phyloP scores from a whole-genome alignment of 805 yeast genomes.

The Candida nanaspora region DNA sequence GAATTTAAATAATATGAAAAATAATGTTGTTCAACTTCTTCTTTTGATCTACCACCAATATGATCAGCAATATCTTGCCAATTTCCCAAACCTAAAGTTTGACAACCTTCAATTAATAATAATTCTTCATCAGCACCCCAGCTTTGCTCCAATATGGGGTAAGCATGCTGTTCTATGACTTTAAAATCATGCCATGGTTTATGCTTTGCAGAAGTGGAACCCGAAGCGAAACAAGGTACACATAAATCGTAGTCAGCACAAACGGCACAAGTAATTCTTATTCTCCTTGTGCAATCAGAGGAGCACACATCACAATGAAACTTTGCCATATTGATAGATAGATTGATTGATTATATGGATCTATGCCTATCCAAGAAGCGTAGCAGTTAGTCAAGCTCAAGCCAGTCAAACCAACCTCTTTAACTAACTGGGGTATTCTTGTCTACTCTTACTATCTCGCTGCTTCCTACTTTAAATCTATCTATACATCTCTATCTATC shows the following conservation, averaged over 20 bases:
- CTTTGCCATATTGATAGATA: slow-evolving; percentile 28
- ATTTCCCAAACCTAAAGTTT: slow-evolving; percentile 86
- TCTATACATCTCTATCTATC: too few species aligned
- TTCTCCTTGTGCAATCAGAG: slow-evolving; percentile 90
- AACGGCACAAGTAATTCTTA: slow-evolving; percentile 84
- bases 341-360: background rate
- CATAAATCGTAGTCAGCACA: slow-evolving; percentile 95
- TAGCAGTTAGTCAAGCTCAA: too few species aligned
- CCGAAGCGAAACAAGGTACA: slow-evolving; percentile 93
- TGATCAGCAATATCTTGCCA: slow-evolving; percentile 99
- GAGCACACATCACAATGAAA: slow-evolving; percentile 95
- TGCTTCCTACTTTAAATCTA: too few species aligned
- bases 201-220: slow-evolving; percentile 73
- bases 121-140: slow-evolving; percentile 99
- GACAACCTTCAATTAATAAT: slow-evolving; percentile 83
- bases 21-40: slow-evolving; percentile 87
- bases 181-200: slow-evolving; percentile 92
- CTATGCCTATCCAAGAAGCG: too few species aligned
- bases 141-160: slow-evolving; percentile 80
- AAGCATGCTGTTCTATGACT: slow-evolving; percentile 89
- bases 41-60: slow-evolving; percentile 86
- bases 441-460: too few species aligned
- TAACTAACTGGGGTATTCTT: too few species aligned
- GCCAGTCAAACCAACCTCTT: too few species aligned
- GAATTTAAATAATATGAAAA: slow-evolving; percentile 61